A percentile compares a stretch with the other conserved stretches of the same genome.
These are phyloP conservation scores for Cercophora scortea DNA, from an alignment of 495 filamentous ascomycete species.

Conservation along the genomic window DNA sequence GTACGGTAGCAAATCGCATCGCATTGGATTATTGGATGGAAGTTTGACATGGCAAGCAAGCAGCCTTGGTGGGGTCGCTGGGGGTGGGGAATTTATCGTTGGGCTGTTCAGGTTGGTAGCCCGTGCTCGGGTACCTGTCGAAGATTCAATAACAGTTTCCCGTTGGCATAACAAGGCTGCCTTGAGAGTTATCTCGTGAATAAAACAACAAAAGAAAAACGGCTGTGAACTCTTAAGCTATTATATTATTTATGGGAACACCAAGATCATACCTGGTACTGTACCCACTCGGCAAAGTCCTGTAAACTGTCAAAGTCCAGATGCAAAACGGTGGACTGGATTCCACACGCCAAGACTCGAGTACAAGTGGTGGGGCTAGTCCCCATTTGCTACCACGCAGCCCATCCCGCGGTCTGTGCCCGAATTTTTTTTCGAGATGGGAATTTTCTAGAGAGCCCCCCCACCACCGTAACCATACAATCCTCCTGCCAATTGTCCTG, in stretches of 20 bases:
- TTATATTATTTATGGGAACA: no score
- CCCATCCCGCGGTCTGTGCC: background rate
- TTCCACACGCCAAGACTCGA: no score
- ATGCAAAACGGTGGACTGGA: no score
- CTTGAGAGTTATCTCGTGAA: no score
- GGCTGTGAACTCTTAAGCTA: no score
- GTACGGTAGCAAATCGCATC: background rate
- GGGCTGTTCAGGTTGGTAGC: background rate
- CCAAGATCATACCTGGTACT: no score
- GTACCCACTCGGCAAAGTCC: no score
- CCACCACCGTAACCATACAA: background rate
- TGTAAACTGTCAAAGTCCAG: no score
- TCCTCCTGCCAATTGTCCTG: background rate
- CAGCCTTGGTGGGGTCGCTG: background rate
- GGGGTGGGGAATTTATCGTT: background rate
- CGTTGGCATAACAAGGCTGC: no score
- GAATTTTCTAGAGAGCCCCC: background rate
- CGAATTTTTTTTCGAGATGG: slow-evolving; percentile 6
- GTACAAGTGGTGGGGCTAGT: no score
- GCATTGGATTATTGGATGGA: background rate
- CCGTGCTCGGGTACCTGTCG: background rate
- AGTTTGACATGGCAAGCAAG: background rate
- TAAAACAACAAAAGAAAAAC: no score
- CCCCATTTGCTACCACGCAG: no score
- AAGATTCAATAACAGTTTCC: background rate